A percentile compares a stretch with the other conserved stretches of the same genome.
Conservation (phyloP, 768 basidiomycete genomes). For the Rhodocollybia butyracea region DNA sequence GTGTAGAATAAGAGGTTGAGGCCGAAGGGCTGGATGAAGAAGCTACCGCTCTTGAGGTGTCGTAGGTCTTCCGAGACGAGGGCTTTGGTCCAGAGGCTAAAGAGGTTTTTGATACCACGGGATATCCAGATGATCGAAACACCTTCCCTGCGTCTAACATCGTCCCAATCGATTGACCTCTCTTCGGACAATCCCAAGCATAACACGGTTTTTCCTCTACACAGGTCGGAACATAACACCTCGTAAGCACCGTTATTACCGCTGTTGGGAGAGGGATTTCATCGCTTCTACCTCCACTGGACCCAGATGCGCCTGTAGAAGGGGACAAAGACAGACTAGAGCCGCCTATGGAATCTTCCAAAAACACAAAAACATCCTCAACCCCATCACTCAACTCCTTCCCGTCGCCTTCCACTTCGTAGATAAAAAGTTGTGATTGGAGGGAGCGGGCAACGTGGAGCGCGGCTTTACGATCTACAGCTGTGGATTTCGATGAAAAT, state of each 20-base stretch:
- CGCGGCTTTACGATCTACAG: conserved; percentile 68
- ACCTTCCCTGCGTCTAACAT: too few species aligned
- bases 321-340: background rate
- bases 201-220: conserved; percentile 80
- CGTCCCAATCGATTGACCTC: too few species aligned
- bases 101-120: background rate
- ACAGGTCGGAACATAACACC: conserved; percentile 88
- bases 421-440: conserved; percentile 92
- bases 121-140: background rate
- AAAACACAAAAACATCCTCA: conserved; percentile 92
- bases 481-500: too few species aligned
- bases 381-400: conserved; percentile 80
- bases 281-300: conserved; percentile 43
- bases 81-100: too few species aligned
- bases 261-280: too few species aligned
- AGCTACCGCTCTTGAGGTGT: too few species aligned
- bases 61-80: too few species aligned
- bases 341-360: conserved; percentile 71
- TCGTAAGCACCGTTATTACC: conserved; percentile 84
- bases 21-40: too few species aligned
- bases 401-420: conserved; percentile 94
- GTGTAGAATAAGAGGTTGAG: too few species aligned
- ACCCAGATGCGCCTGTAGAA: background rate
- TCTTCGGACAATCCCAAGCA: conserved; percentile 74
- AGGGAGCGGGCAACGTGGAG: conserved; percentile 84